Evolutionary conservation across 768 basidiomycete genomes (phyloP).

Genomic region (Lactarius tabidus): DNA sequence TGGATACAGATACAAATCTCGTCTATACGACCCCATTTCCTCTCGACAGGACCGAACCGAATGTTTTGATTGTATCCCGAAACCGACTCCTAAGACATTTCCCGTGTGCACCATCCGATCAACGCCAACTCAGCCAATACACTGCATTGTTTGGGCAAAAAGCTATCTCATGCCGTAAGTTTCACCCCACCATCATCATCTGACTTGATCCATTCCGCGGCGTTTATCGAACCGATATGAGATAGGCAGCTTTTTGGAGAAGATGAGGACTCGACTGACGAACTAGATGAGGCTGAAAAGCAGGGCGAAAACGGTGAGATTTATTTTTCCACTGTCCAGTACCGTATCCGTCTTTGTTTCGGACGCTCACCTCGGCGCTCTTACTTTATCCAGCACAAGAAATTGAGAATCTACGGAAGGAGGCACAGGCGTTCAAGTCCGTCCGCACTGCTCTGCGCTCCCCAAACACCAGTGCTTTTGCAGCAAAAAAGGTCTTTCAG

Average conservation of each 20-base stretch:
- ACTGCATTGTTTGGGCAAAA: slow-evolving; percentile 99
- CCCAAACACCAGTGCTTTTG: slow-evolving; percentile 36
- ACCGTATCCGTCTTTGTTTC: not conserved
- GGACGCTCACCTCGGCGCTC: not conserved
- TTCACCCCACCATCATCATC: not conserved
- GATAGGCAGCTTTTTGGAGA: slow-evolving; percentile 90
- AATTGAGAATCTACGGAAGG: slow-evolving; percentile 84
- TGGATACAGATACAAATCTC: slow-evolving; percentile 10
- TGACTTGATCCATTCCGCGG: not conserved
- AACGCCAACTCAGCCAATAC: slow-evolving; percentile 94
- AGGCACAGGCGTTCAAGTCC: slow-evolving; percentile 82
- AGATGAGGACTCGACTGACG: slow-evolving; percentile 74
- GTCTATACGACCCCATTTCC: not conserved
- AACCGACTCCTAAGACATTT: slow-evolving; percentile 89
- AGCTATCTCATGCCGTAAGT: slow-evolving; percentile 89
- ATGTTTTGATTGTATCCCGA: slow-evolving; percentile 95
- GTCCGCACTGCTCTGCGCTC: slow-evolving; percentile 68
- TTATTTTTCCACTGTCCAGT: not conserved
- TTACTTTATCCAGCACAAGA: slow-evolving; percentile 62
- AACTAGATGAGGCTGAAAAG: slow-evolving; percentile 89
- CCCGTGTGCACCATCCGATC: slow-evolving; percentile 98
- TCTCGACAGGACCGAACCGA: slow-evolving; percentile 71
- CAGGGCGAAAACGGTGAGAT: slow-evolving; percentile 86
- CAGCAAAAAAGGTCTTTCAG: slow-evolving; percentile 71
- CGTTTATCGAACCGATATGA: not conserved